Evolutionary conservation across 2,329 filamentous ascomycete species (phyloP).

Genomic region (Plenodomus lindquistii): DNA sequence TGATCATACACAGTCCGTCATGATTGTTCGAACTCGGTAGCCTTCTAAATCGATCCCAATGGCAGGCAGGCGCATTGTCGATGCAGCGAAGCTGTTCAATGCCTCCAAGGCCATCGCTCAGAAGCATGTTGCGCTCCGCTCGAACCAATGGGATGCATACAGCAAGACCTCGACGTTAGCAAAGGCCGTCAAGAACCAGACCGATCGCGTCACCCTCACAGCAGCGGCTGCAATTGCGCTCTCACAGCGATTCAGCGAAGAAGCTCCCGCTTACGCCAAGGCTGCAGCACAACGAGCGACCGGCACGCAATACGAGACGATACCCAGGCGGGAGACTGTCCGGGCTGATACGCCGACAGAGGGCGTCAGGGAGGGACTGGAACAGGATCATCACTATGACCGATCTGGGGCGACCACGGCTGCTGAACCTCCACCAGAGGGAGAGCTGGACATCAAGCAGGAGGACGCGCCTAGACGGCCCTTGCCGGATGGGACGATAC

Average conservation of each 20-base stretch:
- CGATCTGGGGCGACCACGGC: conserved; percentile 48
- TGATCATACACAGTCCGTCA: conserved; percentile 11
- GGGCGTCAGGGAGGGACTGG: conserved; percentile 45
- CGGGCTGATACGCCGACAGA: conserved; percentile 15
- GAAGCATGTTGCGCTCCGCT: conserved; percentile 62
- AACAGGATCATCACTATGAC: conserved; percentile 58
- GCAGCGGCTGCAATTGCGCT: conserved; percentile 64
- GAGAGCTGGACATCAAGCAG: conserved; percentile 52
- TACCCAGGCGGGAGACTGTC: conserved; percentile 38
- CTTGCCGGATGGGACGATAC: conserved; percentile 57
- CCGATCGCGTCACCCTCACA: conserved; percentile 64
- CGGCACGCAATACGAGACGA: conserved; percentile 23
- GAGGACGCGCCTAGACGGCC: conserved; percentile 49
- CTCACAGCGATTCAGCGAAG: conserved; percentile 61
- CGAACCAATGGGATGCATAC: conserved; percentile 65
- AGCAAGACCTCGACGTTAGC: conserved; percentile 67
- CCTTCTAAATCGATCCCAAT: conserved; percentile 38
- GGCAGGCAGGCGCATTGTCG: conserved; percentile 57
- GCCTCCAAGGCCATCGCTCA: conserved; percentile 51
- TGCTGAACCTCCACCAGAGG: conserved; percentile 41
- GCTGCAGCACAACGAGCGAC: conserved; percentile 25
- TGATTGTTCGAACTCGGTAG: conserved; percentile 22
- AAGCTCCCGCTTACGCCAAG: conserved; percentile 40
- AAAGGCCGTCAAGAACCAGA: conserved; percentile 64
- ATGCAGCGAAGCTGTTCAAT: conserved; percentile 56